Percentiles rank a stretch among this genome's conserved stretches.
These are phyloP conservation scores for Afroboletus lepidellus DNA, from an alignment of 1,284 basidiomycete species.

Conservation along the genomic window DNA sequence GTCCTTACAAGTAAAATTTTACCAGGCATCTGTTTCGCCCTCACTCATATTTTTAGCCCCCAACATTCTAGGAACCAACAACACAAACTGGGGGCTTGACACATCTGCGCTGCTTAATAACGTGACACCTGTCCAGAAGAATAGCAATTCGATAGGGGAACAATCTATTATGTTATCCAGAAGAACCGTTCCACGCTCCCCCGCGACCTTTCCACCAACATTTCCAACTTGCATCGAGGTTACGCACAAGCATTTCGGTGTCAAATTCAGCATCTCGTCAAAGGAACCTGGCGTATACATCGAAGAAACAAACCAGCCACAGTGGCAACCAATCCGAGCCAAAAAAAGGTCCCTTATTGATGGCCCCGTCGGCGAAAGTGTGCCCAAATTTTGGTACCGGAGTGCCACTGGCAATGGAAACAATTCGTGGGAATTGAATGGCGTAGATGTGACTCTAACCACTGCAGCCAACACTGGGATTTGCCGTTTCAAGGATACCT, in stretches of 20 bases:
- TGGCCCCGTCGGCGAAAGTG: not conserved
- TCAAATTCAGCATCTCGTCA: not conserved
- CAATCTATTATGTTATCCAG: not conserved
- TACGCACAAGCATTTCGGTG: not conserved
- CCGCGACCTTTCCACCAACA: not conserved
- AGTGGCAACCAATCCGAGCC: slow-evolving; percentile 1
- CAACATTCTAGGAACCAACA: not conserved
- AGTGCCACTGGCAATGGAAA: not conserved
- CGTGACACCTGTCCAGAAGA: not conserved
- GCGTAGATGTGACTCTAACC: not conserved
- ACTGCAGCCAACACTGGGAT: not conserved
- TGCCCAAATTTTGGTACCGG: not conserved
- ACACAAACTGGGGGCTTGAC: not conserved
- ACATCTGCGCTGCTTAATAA: not conserved
- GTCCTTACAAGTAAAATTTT: not conserved
- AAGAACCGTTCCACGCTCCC: not conserved
- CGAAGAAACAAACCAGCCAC: not conserved
- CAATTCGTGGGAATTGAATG: not conserved
- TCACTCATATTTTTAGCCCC: not conserved
- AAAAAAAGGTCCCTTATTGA: not conserved
- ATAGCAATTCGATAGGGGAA: too few relatives aligned
- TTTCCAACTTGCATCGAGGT: not conserved
- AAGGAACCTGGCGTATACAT: slow-evolving; percentile 1
- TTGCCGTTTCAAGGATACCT: not conserved
- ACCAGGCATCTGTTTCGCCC: not conserved